phyloP scores from a whole-genome alignment of 2,329 filamentous ascomycete species.

The Aspergillus japonicus region DNA sequence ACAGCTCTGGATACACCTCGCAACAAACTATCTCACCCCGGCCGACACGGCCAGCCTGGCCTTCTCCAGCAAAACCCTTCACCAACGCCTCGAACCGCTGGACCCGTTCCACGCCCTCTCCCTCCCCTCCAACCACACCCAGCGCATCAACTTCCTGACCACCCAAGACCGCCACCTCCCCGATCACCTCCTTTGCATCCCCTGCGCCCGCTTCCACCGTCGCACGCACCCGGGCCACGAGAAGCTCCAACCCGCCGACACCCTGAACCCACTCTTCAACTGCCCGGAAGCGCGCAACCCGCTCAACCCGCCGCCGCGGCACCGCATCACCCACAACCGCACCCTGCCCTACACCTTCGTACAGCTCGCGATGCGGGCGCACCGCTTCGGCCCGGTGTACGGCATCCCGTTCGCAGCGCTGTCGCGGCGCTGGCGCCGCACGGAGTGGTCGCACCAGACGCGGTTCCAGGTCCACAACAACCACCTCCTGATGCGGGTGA shows the following conservation, averaged over 20 bases:
- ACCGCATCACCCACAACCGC: constrained; percentile 55
- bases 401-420: constrained; percentile 51
- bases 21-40: constrained; percentile 44
- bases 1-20: constrained; percentile 45
- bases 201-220: constrained; percentile 56
- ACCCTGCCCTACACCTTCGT: constrained; percentile 59
- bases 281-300: constrained; percentile 56
- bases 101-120: constrained; percentile 42
- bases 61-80: constrained; percentile 50
- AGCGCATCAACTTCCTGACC: constrained; percentile 53
- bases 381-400: constrained; percentile 48
- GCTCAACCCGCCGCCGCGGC: constrained; percentile 49
- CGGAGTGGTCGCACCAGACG: constrained; percentile 56
- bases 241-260: constrained; percentile 52
- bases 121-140: constrained; percentile 43
- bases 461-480: constrained; percentile 56
- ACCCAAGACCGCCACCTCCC: constrained; percentile 53
- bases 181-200: constrained; percentile 59
- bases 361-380: constrained; percentile 55
- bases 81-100: constrained; percentile 40
- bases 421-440: constrained; percentile 55
- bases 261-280: constrained; percentile 57
- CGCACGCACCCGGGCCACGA: constrained; percentile 55
- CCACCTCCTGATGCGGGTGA: constrained; percentile 58
- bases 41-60: constrained; percentile 52